Evolutionary conservation across 805 yeast genomes (phyloP), one percentile per base, ranked within the genome.

Genomic region (Hanseniaspora valbyensis): DNA sequence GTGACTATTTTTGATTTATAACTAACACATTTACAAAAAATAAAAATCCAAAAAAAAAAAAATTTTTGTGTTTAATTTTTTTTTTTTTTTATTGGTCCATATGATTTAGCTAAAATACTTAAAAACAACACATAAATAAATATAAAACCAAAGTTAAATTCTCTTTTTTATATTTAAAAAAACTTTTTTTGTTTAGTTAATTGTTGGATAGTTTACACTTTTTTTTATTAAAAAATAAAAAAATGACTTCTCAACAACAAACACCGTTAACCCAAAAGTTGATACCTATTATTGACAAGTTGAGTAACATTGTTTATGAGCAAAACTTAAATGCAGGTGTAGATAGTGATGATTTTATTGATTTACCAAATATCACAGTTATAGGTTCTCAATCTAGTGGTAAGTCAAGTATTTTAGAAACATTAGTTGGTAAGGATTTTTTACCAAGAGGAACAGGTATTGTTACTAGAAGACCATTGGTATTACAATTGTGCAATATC

Each of bases 331-430:
- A 48, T 19, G 24, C 44, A 18, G 44, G 41, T 22, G 44, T 48
- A 10, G 77, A 92, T 34, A 97, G 96, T 25, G 87, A 87, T 29
- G 92, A 90, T 39, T 76, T 92, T 7, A 82, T 72, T 9, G 98
- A 92, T 68, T 72, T 92, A 52, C 99, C 99, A 2, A 77, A 89
- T 53, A 77, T 92, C 56, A 95, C 96, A 2, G 96, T 92, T 22
- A 94, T 92, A 43, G 99, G 99, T 8, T 87, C 96, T 1, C 98
- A 90, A 68, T 84, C 95, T 9, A 86, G 95, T 56, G 98, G 98
- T 42, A 90, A 90, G 67, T 83, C 95, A 18, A 85, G 95, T 2
- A 96, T 90, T 28, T 72, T 90, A 61, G 98, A 90, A 65, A 90
- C 94, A 58, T 82, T 90, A 46, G 95, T 90, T 18, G 96, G 96